These are phyloP conservation scores for Sporothrix dimorphospora DNA, from an alignment of 2,329 filamentous ascomycete species.

Conservation along the genomic window DNA sequence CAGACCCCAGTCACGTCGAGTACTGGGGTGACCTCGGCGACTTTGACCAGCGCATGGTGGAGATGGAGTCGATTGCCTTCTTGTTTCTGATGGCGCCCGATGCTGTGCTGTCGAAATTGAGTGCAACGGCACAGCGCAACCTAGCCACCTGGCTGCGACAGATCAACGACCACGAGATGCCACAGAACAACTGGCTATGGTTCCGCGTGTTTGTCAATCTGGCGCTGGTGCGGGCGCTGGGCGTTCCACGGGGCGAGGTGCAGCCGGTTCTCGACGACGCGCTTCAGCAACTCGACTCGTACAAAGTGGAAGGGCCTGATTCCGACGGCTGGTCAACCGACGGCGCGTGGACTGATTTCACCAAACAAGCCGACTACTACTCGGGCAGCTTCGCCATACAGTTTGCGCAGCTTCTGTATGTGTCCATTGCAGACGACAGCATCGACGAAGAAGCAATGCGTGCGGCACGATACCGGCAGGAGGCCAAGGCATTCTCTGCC, in stretches of 20 bases:
- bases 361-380: slow-evolving; percentile 32
- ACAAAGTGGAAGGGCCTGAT: not conserved
- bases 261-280: not conserved
- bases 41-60: slow-evolving; percentile 58
- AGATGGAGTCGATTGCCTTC: slow-evolving; percentile 55
- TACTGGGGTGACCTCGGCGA: slow-evolving; percentile 54
- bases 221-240: slow-evolving; percentile 25
- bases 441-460: slow-evolving; percentile 30
- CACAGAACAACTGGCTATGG: slow-evolving; percentile 32
- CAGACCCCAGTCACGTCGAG: slow-evolving; percentile 33
- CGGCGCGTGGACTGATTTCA: slow-evolving; percentile 26
- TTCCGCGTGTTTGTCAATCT: slow-evolving; percentile 32
- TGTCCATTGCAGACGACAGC: slow-evolving; percentile 39
- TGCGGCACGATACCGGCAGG: not conserved
- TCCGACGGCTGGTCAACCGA: slow-evolving; percentile 29
- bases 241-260: not conserved
- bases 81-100: slow-evolving; percentile 46
- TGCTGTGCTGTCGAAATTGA: not conserved
- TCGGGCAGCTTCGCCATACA: slow-evolving; percentile 35
- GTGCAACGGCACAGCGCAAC: slow-evolving; percentile 39
- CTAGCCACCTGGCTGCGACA: slow-evolving; percentile 30
- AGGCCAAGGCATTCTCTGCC: not conserved
- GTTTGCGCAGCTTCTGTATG: slow-evolving; percentile 44
- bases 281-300: not conserved
- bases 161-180: slow-evolving; percentile 29